Conservation (phyloP, 495 filamentous ascomycete species). For the Talaromyces nanjingensis region DNA sequence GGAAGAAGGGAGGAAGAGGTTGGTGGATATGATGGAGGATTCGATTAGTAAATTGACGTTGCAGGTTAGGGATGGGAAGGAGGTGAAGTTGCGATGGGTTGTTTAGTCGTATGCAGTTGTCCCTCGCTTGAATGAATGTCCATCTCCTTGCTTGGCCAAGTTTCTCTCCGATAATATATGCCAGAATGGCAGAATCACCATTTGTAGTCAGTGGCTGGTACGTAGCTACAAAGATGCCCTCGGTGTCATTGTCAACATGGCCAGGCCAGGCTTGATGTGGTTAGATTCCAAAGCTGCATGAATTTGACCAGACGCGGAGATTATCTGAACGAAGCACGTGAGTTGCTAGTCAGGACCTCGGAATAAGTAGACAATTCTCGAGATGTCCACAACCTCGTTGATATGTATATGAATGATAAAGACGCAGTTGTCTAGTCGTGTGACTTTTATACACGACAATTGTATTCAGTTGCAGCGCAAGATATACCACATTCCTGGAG, state of each 20-base stretch:
- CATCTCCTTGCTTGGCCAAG: neutral
- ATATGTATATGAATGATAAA: no score
- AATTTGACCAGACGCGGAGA: no score
- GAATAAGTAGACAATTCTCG: no score
- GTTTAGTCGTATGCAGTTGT: neutral
- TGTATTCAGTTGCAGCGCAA: neutral
- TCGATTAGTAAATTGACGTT: conserved; percentile 5
- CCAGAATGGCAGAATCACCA: no score
- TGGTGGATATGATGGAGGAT: conserved; percentile 5
- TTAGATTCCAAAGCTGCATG: neutral
- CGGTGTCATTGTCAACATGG: neutral
- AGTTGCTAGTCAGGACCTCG: no score
- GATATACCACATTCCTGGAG: neutral
- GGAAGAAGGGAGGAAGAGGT: neutral
- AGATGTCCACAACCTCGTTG: neutral
- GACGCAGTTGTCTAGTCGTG: no score
- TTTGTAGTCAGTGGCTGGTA: no score
- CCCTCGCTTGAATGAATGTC: neutral
- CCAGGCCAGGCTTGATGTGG: no score
- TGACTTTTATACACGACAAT: neutral
- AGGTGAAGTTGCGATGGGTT: conserved; percentile 8
- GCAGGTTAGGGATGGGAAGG: conserved; percentile 5
- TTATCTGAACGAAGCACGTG: neutral
- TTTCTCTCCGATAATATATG: neutral
- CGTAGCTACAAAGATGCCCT: neutral